A percentile compares a stretch with the other conserved stretches of the same genome.
These are phyloP conservation scores for Poronia punctata DNA, from an alignment of 495 filamentous ascomycete species.

Conservation along the genomic window DNA sequence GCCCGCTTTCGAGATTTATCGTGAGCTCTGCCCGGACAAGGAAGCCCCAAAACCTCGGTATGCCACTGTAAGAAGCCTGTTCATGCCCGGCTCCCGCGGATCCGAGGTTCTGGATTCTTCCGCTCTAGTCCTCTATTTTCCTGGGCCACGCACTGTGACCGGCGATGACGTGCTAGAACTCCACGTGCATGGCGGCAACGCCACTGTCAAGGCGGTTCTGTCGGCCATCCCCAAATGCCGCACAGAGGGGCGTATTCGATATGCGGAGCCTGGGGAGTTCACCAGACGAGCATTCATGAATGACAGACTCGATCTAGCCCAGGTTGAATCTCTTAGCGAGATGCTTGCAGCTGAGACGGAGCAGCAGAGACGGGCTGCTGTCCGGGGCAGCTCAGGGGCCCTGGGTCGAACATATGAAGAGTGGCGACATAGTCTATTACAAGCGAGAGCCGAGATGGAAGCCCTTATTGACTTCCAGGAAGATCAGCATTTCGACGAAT, in stretches of 20 bases:
- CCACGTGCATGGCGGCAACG: constrained; percentile 88
- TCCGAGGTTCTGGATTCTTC: constrained; percentile 64
- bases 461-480: constrained; percentile 95
- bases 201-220: constrained; percentile 79
- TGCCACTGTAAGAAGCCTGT: constrained; percentile 70
- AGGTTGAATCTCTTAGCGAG: constrained; percentile 88
- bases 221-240: constrained; percentile 55
- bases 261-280: constrained; percentile 94
- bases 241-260: constrained; percentile 51
- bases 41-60: constrained; percentile 62
- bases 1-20: constrained; percentile 56
- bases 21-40: constrained; percentile 60
- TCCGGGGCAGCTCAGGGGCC: constrained; percentile 63
- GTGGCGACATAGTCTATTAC: constrained; percentile 72
- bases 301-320: constrained; percentile 76
- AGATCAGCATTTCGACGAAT: constrained; percentile 94
- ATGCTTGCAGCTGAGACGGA: constrained; percentile 83
- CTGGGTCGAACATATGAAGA: constrained; percentile 74
- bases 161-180: constrained; percentile 90
- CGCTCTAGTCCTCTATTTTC: constrained; percentile 84
- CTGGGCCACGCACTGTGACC: constrained; percentile 74
- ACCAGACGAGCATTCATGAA: constrained; percentile 90
- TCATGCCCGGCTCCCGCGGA: constrained; percentile 46
- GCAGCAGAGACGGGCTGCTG: constrained; percentile 80
- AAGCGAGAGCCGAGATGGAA: constrained; percentile 85